Evolutionary conservation across 768 basidiomycete species (phyloP), one percentile per base, ranked within the genome.

Genomic region (Lyophyllum decastes): DNA sequence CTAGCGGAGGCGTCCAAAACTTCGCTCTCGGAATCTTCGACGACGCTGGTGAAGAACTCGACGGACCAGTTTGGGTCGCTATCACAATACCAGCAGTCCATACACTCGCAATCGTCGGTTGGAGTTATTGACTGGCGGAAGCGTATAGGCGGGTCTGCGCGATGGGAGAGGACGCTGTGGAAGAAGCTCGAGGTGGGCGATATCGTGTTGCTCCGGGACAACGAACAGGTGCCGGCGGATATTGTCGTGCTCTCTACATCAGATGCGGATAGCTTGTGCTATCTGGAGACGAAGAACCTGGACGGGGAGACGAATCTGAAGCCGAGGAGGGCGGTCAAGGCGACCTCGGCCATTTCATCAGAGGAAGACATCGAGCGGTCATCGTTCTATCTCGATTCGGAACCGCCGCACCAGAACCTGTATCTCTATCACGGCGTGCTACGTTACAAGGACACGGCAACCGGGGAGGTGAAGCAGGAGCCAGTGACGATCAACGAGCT

Each of bases 161-260:
- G 81, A 25, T 98, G 96, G 96, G 95, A 98, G 68, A 79, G 96
- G 54, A 98, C 96, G 14, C 76, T 98, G 1, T 98, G 96, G 96
- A 98, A 98, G 80, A 98, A 98, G 78, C 80, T 98, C 44, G 95
- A 97, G 68, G 95, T 98, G 11, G 96, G 96, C n/a, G 96, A 98
- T 68, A 74, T 98, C 21, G 92, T 98, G 27, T 76, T 98, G 8
- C 78, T 98, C 33, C 78, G 89, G 57, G 94, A 98, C 62, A 91
- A 98, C 72, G 96, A 98, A 49, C 96, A 97, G 73, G 90, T 98
- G 14, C 96, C 96, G 0, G 96, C 96, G 8, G 96, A 99, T 67
- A 89, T 98, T 62, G 82, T 95, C 59, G 92, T 99, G 0, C 82
- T 98, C 6, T 87, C 94, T 9, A 95, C 95, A 0, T 95, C 93